These are phyloP conservation scores for Coleophoma cylindrospora DNA, from an alignment of 2,329 filamentous ascomycete species.

Conservation along the genomic window DNA sequence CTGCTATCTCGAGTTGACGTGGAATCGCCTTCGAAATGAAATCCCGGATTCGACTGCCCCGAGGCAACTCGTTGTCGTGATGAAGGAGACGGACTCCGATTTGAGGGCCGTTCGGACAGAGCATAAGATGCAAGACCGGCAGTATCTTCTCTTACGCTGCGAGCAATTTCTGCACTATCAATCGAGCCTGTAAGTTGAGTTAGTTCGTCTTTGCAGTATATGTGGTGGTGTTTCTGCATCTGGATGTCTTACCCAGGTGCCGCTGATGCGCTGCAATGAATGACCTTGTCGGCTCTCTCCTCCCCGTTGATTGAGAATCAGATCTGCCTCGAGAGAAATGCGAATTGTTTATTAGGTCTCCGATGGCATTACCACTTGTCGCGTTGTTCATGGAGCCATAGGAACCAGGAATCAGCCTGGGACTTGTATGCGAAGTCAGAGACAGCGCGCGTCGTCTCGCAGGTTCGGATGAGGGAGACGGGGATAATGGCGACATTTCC, in stretches of 20 bases:
- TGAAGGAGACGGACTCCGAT: conserved; percentile 21
- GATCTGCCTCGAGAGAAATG: conserved; percentile 15
- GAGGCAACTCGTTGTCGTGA: conserved; percentile 9
- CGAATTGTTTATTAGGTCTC: background rate
- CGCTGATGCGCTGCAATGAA: conserved; percentile 63
- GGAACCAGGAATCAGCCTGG: conserved; percentile 18
- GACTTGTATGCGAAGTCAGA: conserved; percentile 18
- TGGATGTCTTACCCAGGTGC: conserved; percentile 42
- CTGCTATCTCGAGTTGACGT: conserved; percentile 7
- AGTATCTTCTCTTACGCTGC: conserved; percentile 78
- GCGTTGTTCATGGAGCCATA: conserved; percentile 11
- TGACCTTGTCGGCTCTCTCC: conserved; percentile 65
- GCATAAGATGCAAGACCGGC: conserved; percentile 82
- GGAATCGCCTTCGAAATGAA: conserved; percentile 22
- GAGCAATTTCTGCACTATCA: conserved; percentile 70
- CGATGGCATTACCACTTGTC: conserved; percentile 7
- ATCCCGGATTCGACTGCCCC: conserved; percentile 19
- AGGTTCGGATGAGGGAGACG: no score
- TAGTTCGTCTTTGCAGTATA: background rate
- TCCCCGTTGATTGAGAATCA: conserved; percentile 5
- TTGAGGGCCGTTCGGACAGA: conserved; percentile 53
- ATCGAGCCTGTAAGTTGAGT: conserved; percentile 37
- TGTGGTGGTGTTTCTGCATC: background rate
- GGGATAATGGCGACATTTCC: no score
- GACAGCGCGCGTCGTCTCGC: conserved; percentile 13